These are phyloP conservation scores for Citrus glauca DNA, from an alignment of 345 rosid species.

Conservation along the genomic window DNA sequence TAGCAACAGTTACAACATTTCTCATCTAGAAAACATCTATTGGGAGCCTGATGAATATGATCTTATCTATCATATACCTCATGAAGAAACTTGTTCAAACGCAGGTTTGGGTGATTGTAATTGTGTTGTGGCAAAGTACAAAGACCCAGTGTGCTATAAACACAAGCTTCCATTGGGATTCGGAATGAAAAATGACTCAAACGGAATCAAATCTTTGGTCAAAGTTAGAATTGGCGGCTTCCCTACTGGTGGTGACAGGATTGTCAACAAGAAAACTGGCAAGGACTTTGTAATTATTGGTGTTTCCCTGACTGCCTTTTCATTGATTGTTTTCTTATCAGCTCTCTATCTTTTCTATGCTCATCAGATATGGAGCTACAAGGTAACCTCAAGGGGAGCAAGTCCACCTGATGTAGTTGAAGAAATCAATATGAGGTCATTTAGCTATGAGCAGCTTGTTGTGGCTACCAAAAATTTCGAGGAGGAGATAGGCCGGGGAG, in stretches of 20 bases:
- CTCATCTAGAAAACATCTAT: not conserved
- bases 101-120: not conserved
- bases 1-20: not conserved
- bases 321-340: not conserved
- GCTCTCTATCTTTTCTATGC: not conserved
- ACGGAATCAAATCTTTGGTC: not conserved
- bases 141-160: not conserved
- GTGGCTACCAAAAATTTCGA: conserved; percentile 9
- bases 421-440: conserved; percentile 5
- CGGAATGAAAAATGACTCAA: not conserved
- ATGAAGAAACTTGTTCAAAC: not conserved
- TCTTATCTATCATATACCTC: too few species aligned
- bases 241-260: not conserved
- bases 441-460: conserved; percentile 9
- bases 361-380: not conserved
- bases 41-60: not conserved
- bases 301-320: not conserved
- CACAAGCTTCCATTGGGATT: conserved; percentile 2
- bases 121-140: not conserved
- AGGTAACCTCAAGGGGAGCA: not conserved
- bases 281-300: conserved; percentile 1
- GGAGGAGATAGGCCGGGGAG: conserved; percentile 19
- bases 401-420: not conserved
- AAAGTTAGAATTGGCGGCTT: not conserved
- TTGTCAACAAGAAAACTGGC: not conserved